Conservation (phyloP, 2,329 filamentous ascomycete species). For the Monilinia fructicola region DNA sequence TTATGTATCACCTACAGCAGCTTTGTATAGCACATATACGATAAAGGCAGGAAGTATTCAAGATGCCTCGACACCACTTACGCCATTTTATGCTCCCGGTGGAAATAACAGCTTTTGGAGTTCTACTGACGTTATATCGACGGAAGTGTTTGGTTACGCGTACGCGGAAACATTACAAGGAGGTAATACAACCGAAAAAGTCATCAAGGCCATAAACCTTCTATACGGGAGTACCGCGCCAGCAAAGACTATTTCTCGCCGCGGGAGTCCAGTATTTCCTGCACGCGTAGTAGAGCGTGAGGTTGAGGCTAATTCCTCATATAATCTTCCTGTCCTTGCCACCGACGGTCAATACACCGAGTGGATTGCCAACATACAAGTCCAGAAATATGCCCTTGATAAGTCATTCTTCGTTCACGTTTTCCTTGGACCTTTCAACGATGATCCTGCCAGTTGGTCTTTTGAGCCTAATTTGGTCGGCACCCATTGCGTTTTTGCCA, state of each 20-base stretch:
- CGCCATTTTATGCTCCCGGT: slow-evolving; percentile 41
- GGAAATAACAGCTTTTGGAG: slow-evolving; percentile 47
- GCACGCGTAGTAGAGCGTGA: neutral
- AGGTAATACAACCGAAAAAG: slow-evolving; percentile 58
- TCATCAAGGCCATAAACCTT: slow-evolving; percentile 59
- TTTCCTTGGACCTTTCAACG: slow-evolving; percentile 55
- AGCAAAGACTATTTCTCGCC: slow-evolving; percentile 3
- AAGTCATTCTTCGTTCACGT: slow-evolving; percentile 66
- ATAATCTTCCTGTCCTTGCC: slow-evolving; percentile 27
- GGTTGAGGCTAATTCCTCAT: slow-evolving; percentile 15
- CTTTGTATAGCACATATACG: slow-evolving; percentile 41
- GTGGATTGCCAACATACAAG: slow-evolving; percentile 67
- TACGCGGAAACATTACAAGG: slow-evolving; percentile 45
- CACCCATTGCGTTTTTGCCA: slow-evolving; percentile 43
- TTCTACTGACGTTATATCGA: slow-evolving; percentile 29
- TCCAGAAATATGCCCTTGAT: slow-evolving; percentile 58
- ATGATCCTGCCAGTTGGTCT: slow-evolving; percentile 33
- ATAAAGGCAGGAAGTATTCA: slow-evolving; percentile 28
- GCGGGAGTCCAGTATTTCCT: neutral
- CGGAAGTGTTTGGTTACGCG: slow-evolving; percentile 33
- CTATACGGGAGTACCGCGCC: slow-evolving; percentile 44
- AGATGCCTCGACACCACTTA: slow-evolving; percentile 42
- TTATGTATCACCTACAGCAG: slow-evolving; percentile 40
- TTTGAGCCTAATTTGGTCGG: slow-evolving; percentile 38
- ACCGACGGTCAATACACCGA: slow-evolving; percentile 42